phyloP scores from a whole-genome alignment of 2,329 filamentous ascomycete species.

The Pseudocercospora macadamiae region DNA sequence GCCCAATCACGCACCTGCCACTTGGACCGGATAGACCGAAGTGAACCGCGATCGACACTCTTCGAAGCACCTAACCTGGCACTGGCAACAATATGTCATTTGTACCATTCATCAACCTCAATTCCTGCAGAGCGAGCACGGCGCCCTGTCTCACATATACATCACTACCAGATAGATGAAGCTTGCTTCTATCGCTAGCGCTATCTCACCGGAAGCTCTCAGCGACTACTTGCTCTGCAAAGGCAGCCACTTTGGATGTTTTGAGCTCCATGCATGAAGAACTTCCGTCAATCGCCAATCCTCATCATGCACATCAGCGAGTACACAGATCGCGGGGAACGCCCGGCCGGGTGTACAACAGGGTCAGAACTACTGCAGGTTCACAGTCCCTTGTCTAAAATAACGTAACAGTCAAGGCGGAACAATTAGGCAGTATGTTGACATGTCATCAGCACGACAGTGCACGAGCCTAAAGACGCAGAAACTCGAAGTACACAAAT shows the following conservation, averaged over 20 bases:
- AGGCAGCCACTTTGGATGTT: constrained; percentile 7
- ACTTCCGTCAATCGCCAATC: background rate
- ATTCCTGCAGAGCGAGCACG: no score
- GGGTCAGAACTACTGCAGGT: constrained; percentile 3
- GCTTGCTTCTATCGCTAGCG: background rate
- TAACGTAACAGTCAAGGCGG: background rate
- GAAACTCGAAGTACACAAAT: no score
- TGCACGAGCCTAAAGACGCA: no score
- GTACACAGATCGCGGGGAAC: background rate
- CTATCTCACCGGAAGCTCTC: background rate
- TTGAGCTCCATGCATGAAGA: constrained; percentile 4
- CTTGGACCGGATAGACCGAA: background rate
- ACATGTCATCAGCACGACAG: background rate
- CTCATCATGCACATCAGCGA: background rate
- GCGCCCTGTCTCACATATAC: background rate
- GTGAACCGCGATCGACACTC: background rate
- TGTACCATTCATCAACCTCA: background rate
- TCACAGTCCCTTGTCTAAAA: background rate
- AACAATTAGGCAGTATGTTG: background rate
- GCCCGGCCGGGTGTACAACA: background rate
- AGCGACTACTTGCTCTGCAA: background rate
- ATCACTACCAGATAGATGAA: background rate
- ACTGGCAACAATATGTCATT: background rate
- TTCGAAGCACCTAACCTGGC: background rate
- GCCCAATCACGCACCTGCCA: background rate